Evolutionary conservation across 2,329 filamentous ascomycete genomes (phyloP), one percentile per base, ranked within the genome.

Genomic region (Cladosporium sp.): DNA sequence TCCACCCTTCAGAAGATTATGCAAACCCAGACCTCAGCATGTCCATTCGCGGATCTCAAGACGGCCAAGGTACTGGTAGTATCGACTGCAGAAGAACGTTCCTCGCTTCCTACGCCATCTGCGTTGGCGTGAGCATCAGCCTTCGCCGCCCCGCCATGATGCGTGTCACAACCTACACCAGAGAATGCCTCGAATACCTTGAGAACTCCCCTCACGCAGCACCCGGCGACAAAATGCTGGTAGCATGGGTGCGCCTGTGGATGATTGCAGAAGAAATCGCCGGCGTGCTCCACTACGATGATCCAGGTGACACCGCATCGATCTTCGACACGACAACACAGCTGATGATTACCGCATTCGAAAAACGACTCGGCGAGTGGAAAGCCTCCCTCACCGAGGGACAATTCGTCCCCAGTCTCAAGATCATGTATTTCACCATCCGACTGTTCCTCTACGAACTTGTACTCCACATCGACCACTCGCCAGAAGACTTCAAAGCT

Each of bases 391-490:
- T 84, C 11, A 73, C 78, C 0, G 12, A 54, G 29, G 38, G 27
- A 13, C 53, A 49, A 13, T 39, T 53, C 30, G 38, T 38, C 46
- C 51, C 62, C 83, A 75, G 80, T 0, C 71, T 89, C 39, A 70
- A 72, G 15, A 76, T 89, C 56, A 78, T 79, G 53, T 82, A 87
- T 56, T 73, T 83, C 55, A 77, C 85, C 2, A 64, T 88, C 30
- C 84, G 77, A 54, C 71, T 91, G 3, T 89, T 86, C 62, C 83
- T 90, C 72, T 84, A 91, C 63, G 87, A 91, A 66, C 80, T 87
- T 48, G 82, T 80, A 2, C 78, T 91, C 55, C 83, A 88, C 55
- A 73, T 79, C 7, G 82, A 86, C 46, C 77, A 79, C 54, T 73
- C 72, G 16, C 72, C 75, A 2, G 75, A 80, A 7, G 76, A 82